Evolutionary conservation across 305 asterid species (phyloP).

Genomic region (Salvia sclarea): DNA sequence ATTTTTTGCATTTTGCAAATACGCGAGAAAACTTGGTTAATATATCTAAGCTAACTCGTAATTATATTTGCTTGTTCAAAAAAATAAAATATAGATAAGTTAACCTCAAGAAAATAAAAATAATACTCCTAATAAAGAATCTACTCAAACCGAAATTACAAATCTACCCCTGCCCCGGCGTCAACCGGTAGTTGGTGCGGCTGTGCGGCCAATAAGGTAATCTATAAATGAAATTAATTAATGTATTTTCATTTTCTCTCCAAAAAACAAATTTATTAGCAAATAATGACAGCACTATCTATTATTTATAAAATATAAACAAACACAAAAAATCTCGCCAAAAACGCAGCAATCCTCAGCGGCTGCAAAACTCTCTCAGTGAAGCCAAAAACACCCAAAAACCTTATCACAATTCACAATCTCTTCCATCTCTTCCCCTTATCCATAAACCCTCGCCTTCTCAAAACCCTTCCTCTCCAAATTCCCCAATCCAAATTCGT

Average conservation of each 20-base stretch:
- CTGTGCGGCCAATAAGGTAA: not conserved
- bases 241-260: no score
- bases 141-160: no score
- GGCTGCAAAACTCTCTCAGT: conserved; percentile 26
- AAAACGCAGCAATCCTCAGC: conserved; percentile 34
- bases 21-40: no score
- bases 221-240: no score
- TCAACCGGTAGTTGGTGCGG: not conserved
- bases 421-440: conserved; percentile 28
- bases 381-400: conserved; percentile 31
- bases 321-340: conserved; percentile 16
- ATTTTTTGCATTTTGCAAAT: no score
- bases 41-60: no score
- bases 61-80: no score
- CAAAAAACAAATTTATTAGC: not conserved
- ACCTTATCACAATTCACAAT: conserved; percentile 44
- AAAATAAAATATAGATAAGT: no score
- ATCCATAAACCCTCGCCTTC: conserved; percentile 37
- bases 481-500: not conserved
- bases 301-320: not conserved
- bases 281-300: conserved; percentile 9
- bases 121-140: no score
- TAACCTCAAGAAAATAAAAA: no score
- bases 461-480: conserved; percentile 24
- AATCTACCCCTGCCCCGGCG: not conserved